These are phyloP conservation scores for Penicillium olsonii DNA, from an alignment of 2,329 filamentous ascomycete species.

Conservation along the genomic window DNA sequence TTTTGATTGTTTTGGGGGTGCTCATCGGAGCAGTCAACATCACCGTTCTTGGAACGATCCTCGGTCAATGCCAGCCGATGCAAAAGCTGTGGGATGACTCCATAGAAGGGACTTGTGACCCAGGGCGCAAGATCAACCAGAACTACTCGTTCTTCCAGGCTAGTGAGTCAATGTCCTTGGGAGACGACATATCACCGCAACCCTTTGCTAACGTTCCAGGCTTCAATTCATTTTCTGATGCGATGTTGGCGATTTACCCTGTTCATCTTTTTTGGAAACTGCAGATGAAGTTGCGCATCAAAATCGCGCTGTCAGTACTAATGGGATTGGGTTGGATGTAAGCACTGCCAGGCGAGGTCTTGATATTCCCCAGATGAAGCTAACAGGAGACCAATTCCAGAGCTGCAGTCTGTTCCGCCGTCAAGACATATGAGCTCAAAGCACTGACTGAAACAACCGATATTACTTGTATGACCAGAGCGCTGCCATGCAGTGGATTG, in stretches of 20 bases:
- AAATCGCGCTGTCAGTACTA: conserved; percentile 20
- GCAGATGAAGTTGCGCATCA: conserved; percentile 21
- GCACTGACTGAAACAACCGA: conserved; percentile 14
- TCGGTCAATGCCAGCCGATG: conserved; percentile 23
- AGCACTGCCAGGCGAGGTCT: conserved; percentile 9
- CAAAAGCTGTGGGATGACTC: conserved; percentile 21
- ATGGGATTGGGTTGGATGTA: conserved; percentile 32
- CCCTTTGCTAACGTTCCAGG: neutral
- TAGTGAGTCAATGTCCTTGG: conserved; percentile 17
- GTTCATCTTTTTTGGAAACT: conserved; percentile 26
- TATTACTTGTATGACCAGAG: conserved; percentile 14
- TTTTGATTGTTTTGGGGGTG: conserved; percentile 20
- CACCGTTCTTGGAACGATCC: conserved; percentile 17
- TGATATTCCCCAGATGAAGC: neutral
- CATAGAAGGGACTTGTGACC: conserved; percentile 19
- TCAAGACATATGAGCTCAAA: conserved; percentile 22
- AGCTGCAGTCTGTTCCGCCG: conserved; percentile 18
- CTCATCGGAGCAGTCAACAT: conserved; percentile 22
- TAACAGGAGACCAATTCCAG: conserved; percentile 2
- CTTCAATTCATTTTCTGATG: conserved; percentile 21
- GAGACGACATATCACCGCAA: no score
- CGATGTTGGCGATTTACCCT: conserved; percentile 23
- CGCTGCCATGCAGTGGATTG: neutral
- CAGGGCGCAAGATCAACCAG: conserved; percentile 12
- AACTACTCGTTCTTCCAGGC: conserved; percentile 24